Base-by-base conservation (phyloP, 2,329 filamentous ascomycete genomes). In the Phyllosticta paracitricarpa region DNA sequence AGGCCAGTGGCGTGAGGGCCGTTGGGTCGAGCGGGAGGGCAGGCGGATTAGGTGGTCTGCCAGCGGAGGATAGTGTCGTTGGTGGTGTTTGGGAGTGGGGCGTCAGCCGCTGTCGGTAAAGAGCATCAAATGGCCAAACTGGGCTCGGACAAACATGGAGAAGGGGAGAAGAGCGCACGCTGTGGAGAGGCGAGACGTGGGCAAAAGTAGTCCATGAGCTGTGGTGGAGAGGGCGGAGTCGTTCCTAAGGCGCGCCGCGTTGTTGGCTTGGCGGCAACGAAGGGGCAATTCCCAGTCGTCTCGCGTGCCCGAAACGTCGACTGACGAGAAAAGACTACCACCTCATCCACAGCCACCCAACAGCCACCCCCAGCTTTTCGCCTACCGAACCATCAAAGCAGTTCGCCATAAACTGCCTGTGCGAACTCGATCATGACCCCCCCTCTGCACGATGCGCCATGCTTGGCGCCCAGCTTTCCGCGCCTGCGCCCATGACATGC, bases 61-160 rank as follows among this genome's bases (percentile, higher is more conserved):
- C 40, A 22, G 55, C 8, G 51, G 19, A 24, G 19, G 59, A 22
- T 19, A 14, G n/a, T n/a, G 22, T n/a, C 5, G 56, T 48, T 57
- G 30, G 10, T 53, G 51, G 26, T 51, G 30, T 28, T 26, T 61
- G 59, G 8, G 14, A 40, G 51, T 53, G 61, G 24, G 57, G 56
- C 33, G 51, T 63, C 56, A 63, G 56, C 59, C 61, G 48, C 56
- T 57, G 59, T 59, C 48, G 51, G 62, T 52, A 24, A 59, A 57
- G 28, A 59, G 59, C 54, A 62, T 56, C 35, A 55, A 35, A 40
- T 54, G 56, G 48, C 35, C 24, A 35, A 25, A n/a, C n/a, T 51
- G 25, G 33, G 51, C 24, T 33, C 14, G 25, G 52, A 40, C 25
- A 56, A 57, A 56, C 56, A 56, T 62, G 59, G 55, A 61, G 59